Conservation (phyloP, 371 early-diverging fungal genomes). For the Gilbertella persicaria region DNA sequence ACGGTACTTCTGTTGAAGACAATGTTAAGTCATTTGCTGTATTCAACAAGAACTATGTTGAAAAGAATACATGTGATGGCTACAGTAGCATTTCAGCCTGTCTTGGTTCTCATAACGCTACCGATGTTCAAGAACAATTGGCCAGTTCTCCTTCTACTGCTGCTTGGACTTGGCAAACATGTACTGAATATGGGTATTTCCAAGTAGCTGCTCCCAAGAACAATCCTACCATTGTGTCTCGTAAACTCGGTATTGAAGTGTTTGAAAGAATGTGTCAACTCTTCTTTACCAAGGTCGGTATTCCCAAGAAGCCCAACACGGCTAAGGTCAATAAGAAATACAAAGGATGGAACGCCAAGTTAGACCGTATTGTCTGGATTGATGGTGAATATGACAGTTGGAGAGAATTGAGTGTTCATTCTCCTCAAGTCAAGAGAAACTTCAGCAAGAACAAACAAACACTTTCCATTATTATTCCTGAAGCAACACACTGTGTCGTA, state of each 20-base stretch:
- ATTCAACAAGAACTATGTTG: background rate
- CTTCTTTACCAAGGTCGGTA: conserved; percentile 28
- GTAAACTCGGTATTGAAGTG: conserved; percentile 32
- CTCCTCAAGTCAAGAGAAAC: conserved; percentile 2
- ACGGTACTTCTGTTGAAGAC: conserved; percentile 7
- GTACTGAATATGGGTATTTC: conserved; percentile 69
- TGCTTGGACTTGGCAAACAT: conserved; percentile 65
- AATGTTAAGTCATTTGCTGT: background rate
- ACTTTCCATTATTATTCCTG: conserved; percentile 14
- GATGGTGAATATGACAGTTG: conserved; percentile 66
- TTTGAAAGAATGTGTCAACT: conserved; percentile 40
- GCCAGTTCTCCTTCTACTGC: conserved; percentile 22
- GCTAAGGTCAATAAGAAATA: conserved; percentile 36
- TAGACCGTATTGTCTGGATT: conserved; percentile 51
- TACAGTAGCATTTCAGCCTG: conserved; percentile 15
- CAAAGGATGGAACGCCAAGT: conserved; percentile 49
- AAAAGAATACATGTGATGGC: conserved; percentile 13
- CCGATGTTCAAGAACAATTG: conserved; percentile 11
- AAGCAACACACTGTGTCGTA: conserved; percentile 20
- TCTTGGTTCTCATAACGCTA: conserved; percentile 25
- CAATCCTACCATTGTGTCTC: conserved; percentile 37
- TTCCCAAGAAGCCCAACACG: conserved; percentile 29
- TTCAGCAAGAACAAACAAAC: background rate
- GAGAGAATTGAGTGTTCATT: conserved; percentile 47
- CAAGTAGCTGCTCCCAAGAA: conserved; percentile 46